These are phyloP conservation scores for Diplodia seriata DNA, from an alignment of 2,329 filamentous ascomycete species.

Conservation along the genomic window DNA sequence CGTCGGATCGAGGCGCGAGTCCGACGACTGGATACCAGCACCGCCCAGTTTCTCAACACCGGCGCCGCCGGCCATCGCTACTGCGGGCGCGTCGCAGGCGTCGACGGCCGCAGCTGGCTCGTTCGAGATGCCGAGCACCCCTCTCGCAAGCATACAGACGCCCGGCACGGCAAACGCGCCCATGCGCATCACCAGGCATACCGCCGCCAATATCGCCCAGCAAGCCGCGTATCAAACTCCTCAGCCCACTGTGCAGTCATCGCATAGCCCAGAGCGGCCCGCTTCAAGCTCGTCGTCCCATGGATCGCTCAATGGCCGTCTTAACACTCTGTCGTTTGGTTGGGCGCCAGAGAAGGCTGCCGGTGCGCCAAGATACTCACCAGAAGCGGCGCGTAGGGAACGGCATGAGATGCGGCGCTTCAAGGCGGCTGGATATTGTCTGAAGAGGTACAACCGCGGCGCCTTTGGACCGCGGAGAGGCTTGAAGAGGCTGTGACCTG, in stretches of 20 bases:
- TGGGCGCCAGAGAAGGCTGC: slow-evolving; percentile 36
- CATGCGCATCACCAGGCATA: slow-evolving; percentile 13
- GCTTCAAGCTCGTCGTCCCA: slow-evolving; percentile 43
- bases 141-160: slow-evolving; percentile 16
- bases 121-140: slow-evolving; percentile 36
- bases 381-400: slow-evolving; percentile 42
- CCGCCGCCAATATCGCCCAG: slow-evolving; percentile 30
- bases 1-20: slow-evolving; percentile 40
- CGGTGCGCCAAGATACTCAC: slow-evolving; percentile 39
- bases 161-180: slow-evolving; percentile 21
- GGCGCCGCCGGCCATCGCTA: slow-evolving; percentile 32
- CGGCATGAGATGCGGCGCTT: slow-evolving; percentile 47
- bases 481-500: slow-evolving; percentile 42
- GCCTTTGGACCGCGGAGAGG: slow-evolving; percentile 48
- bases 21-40: slow-evolving; percentile 47
- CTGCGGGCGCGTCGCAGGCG: slow-evolving; percentile 40
- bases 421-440: slow-evolving; percentile 42
- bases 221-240: slow-evolving; percentile 38
- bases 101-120: slow-evolving; percentile 25
- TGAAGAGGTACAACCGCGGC: slow-evolving; percentile 46
- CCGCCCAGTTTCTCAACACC: slow-evolving; percentile 38
- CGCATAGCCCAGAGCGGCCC: slow-evolving; percentile 36
- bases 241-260: slow-evolving; percentile 40
- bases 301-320: slow-evolving; percentile 40
- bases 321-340: slow-evolving; percentile 33